Base-by-base conservation (phyloP, 1,139 yeast species). In the Pichia inconspicua region DNA sequence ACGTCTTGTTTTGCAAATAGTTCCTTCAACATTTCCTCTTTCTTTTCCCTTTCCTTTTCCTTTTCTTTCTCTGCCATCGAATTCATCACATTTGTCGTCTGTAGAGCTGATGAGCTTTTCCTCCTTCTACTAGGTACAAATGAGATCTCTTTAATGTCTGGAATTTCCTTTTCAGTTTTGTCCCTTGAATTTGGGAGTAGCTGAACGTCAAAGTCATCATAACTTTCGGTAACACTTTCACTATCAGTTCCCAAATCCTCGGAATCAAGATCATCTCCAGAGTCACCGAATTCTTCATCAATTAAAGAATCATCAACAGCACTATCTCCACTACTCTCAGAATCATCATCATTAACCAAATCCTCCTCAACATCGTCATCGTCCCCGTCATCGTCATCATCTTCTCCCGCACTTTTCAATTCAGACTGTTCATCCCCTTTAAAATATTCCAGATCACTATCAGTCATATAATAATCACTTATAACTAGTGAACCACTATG, bases 231-330 rank as follows among this genome's bases (percentile, higher is more conserved):
- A 6, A 46, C 27, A 12, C 48, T 37, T 35, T 55, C 55, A 41
- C 57, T 62, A 2, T 58, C 61, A 19, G 53, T 54, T 8, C 58
- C 46, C 31, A 51, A 58, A 42, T 58, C 59, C 45, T 60, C 65
- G 0, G 63, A 60, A 37, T 61, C 66, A 11, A 46, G 32, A 34
- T 48, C 51, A 32, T 22, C 27, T 2, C 40, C 40, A 34, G 14
- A 34, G 6, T 34, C 37, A 11, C 15, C 37, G 15, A 34, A 34
- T 12, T 37, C 27, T 11, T 37, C 40, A 8, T 37, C 40, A 9
- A 37, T 48, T 48, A 12, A 41, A 25, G 25, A 43, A 40, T 31
- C 40, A 43, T 12, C 27, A 47, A 14, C 36, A 40, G 45, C 40
- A 4, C 35, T 22, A 34, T 31, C 42, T 2, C 36, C 42, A 17